Evolutionary conservation across 768 basidiomycete species (phyloP).

Genomic region (Gymnopilus dilepis): DNA sequence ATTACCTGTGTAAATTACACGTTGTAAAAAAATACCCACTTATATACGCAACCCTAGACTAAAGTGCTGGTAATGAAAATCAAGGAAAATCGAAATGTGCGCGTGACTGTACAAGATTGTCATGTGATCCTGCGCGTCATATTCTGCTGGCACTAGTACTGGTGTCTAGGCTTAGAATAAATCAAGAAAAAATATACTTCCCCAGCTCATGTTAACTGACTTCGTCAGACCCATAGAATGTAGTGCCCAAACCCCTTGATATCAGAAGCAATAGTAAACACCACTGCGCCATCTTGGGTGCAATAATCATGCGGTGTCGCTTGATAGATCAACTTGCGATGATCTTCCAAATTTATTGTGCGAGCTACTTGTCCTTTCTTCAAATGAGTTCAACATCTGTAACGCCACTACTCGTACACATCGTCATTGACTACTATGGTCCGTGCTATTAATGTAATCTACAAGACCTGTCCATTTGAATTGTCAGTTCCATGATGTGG

Average conservation of each 20-base stretch:
- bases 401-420: not conserved
- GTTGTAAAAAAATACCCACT: too few relatives aligned
- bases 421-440: not conserved
- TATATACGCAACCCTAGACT: too few relatives aligned
- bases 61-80: too few relatives aligned
- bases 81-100: too few relatives aligned
- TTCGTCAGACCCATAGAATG: too few relatives aligned
- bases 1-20: too few relatives aligned
- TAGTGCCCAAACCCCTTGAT: too few relatives aligned
- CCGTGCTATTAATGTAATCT: slow-evolving; percentile 1
- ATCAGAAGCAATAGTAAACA: too few relatives aligned
- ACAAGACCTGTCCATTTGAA: slow-evolving; percentile 2
- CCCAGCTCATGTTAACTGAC: too few relatives aligned
- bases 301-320: too few relatives aligned
- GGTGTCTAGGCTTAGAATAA: not conserved
- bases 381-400: not conserved
- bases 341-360: not conserved
- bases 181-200: not conserved
- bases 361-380: not conserved
- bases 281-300: too few relatives aligned
- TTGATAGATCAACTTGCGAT: not conserved
- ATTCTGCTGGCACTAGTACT: not conserved
- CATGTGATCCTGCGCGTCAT: not conserved
- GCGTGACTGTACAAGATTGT: not conserved
- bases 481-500: not conserved